Evolutionary conservation across 805 yeast genomes (phyloP).

Genomic region (baker's yeast (Saccharomyces cerevisiae)): DNA sequence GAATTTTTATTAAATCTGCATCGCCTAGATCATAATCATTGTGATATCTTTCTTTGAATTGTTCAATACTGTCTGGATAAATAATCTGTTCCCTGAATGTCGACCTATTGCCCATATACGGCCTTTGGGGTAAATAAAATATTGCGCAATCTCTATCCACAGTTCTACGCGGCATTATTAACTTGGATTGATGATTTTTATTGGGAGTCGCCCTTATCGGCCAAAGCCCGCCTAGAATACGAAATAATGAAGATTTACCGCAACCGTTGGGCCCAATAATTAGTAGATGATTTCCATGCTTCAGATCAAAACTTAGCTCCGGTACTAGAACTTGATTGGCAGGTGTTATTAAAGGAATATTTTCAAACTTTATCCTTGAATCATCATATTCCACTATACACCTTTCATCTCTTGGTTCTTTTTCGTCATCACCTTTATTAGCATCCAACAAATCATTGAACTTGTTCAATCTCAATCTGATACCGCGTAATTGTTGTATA

Average conservation of each 20-base stretch:
- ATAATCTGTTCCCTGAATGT: conserved; percentile 81
- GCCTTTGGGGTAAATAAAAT: conserved; percentile 88
- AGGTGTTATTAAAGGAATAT: conserved; percentile 81
- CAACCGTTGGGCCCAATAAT: conserved; percentile 96
- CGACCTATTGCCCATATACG: conserved; percentile 60
- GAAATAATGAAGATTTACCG: conserved; percentile 86
- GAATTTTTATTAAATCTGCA: conserved; percentile 42
- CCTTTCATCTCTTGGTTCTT: conserved; percentile 12
- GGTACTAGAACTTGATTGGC: conserved; percentile 64
- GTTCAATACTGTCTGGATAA: conserved; percentile 68
- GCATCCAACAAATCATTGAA: conserved; percentile 55
- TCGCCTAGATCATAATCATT: conserved; percentile 31
- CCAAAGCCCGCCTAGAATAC: conserved; percentile 92
- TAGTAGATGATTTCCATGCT: conserved; percentile 74
- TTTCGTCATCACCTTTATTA: conserved; percentile 7
- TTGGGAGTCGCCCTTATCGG: conserved; percentile 63
- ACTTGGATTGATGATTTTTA: conserved; percentile 35
- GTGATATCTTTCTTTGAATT: conserved; percentile 36
- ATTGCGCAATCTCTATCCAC: conserved; percentile 32
- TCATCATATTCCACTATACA: conserved; percentile 40
- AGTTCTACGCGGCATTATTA: conserved; percentile 25
- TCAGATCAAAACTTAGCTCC: conserved; percentile 59
- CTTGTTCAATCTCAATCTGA: conserved; percentile 63
- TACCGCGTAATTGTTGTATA: conserved; percentile 75
- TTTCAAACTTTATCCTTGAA: conserved; percentile 55